phyloP scores from a whole-genome alignment of 164 flowering plant genomes.

The Stephania cephalantha region DNA sequence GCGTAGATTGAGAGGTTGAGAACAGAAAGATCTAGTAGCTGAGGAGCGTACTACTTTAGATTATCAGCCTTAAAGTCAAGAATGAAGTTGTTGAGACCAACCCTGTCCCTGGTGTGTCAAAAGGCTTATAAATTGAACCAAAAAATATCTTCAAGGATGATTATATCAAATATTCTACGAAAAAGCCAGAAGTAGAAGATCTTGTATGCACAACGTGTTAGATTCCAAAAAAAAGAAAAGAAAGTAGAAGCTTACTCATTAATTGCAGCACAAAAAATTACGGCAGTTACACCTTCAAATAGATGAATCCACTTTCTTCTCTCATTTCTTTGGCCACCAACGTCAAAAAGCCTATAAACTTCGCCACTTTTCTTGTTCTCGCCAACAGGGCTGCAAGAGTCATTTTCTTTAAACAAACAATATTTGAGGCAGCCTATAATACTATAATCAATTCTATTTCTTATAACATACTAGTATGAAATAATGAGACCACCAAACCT shows the following conservation, averaged over 20 bases:
- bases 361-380: slow-evolving; percentile 94
- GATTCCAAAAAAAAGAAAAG: background rate
- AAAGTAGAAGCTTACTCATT: slow-evolving; percentile 74
- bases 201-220: background rate
- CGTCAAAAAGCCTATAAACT: slow-evolving; percentile 96
- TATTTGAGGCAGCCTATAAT: background rate
- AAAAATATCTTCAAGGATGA: background rate
- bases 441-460: background rate
- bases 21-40: background rate
- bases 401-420: background rate
- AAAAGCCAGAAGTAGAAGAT: background rate
- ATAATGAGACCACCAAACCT: too few relatives aligned
- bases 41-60: background rate
- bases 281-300: slow-evolving; percentile 95
- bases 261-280: slow-evolving; percentile 94
- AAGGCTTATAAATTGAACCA: background rate
- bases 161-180: background rate
- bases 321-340: slow-evolving; percentile 98
- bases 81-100: background rate
- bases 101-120: background rate
- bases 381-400: slow-evolving; percentile 80
- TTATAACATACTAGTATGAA: too few relatives aligned
- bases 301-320: slow-evolving; percentile 99
- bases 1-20: background rate
- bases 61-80: background rate